A percentile compares a stretch with the other conserved stretches of the same genome.
Evolutionary conservation across 2,329 filamentous ascomycete genomes (phyloP).

Genomic region (Verticillium nubilum): DNA sequence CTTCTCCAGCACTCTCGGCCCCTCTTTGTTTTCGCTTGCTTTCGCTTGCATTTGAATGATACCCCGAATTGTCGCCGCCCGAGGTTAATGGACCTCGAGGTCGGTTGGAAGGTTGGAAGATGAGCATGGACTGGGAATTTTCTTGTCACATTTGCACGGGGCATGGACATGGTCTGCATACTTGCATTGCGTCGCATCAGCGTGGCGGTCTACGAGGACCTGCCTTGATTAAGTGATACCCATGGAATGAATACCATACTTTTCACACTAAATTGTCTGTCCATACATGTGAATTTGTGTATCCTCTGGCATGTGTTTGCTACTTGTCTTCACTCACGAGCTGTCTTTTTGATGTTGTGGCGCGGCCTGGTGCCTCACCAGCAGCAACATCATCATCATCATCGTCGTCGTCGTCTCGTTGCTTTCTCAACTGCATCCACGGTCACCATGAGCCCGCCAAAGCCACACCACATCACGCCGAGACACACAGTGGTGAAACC

Average conservation of each 20-base stretch:
- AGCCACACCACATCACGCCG: too few species aligned
- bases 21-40: background rate
- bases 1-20: background rate
- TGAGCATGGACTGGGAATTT: background rate
- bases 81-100: background rate
- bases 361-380: too few species aligned
- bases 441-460: too few species aligned
- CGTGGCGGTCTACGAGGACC: background rate
- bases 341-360: too few species aligned
- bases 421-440: too few species aligned
- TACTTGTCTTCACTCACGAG: too few species aligned
- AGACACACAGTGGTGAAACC: too few species aligned
- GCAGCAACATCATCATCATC: too few species aligned
- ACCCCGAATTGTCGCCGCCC: background rate
- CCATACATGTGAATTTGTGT: background rate
- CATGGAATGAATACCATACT: background rate
- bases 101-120: background rate
- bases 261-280: background rate
- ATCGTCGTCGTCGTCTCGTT: too few species aligned
- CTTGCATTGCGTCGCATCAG: background rate
- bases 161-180: too few species aligned
- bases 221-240: background rate
- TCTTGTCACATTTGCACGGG: background rate
- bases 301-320: background rate
- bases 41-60: background rate